Conservation (phyloP, 208 protist species). For the Zelonia costaricensis region DNA sequence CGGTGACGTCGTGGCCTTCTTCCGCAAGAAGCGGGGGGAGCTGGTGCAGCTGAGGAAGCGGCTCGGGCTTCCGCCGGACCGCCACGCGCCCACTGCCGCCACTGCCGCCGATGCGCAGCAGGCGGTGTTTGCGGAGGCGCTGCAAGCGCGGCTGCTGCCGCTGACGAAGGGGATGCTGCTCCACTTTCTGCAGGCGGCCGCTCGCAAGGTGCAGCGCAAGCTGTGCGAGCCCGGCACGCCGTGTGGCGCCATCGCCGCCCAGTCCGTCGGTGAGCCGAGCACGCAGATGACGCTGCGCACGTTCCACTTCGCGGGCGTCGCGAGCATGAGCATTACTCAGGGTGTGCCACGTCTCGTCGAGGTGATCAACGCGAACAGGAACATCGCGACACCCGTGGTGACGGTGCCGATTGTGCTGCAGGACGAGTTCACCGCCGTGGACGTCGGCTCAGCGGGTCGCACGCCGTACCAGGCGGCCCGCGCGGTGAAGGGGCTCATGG, state of each 20-base stretch:
- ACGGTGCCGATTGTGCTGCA: constrained; percentile 85
- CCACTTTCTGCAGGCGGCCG: constrained; percentile 72
- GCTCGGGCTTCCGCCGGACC: constrained; percentile 45
- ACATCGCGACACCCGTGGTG: constrained; percentile 99
- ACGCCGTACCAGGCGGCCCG: constrained; percentile 48
- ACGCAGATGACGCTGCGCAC: constrained; percentile 99
- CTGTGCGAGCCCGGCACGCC: constrained; percentile 97
- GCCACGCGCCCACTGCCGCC: background rate
- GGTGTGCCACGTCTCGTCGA: constrained; percentile 98
- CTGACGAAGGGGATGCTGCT: constrained; percentile 73
- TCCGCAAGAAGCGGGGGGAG: constrained; percentile 56
- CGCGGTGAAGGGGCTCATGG: constrained; percentile 91
- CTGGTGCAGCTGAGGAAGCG: constrained; percentile 52
- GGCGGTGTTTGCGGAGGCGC: constrained; percentile 37
- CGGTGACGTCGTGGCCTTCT: constrained; percentile 77
- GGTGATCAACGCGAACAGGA: constrained; percentile 99
- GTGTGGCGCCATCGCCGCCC: constrained; percentile 98
- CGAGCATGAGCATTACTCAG: constrained; percentile 98
- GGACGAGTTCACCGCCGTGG: constrained; percentile 20
- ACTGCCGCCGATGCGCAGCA: background rate
- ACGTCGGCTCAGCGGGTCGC: constrained; percentile 7
- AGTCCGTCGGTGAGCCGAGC: constrained; percentile 99
- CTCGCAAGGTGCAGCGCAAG: constrained; percentile 85
- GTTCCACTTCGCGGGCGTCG: constrained; percentile 99
- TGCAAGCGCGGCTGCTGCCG: constrained; percentile 69